Percentiles rank a stretch among this genome's conserved stretches.
Conservation (phyloP, 805 yeast species). For the Metschnikowia henanensis region DNA sequence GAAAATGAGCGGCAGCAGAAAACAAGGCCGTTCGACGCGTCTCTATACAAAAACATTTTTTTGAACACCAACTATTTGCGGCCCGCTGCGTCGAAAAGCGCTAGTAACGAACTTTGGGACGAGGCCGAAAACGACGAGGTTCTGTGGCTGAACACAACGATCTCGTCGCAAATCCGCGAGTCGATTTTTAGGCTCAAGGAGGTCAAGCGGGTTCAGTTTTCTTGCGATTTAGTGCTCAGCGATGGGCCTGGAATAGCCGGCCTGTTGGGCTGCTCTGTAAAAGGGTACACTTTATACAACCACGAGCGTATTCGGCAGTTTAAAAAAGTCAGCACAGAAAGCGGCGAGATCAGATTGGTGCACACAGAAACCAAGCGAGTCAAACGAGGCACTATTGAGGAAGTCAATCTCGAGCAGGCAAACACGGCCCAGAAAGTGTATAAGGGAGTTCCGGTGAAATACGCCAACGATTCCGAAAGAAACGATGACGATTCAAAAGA, state of each 20-base stretch:
- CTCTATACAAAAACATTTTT: conserved; percentile 56
- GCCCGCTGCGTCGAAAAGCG: conserved; percentile 5
- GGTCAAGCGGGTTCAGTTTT: conserved; percentile 60
- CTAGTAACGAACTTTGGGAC: conserved; percentile 20
- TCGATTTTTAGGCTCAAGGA: conserved; percentile 58
- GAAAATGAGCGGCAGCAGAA: conserved; percentile 10
- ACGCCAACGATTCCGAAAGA: conserved; percentile 3
- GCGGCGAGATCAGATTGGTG: conserved; percentile 52
- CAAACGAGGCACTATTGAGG: conserved; percentile 18
- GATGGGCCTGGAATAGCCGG: conserved; percentile 40
- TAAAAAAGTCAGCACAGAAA: conserved; percentile 53
- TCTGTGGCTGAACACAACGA: conserved; percentile 13
- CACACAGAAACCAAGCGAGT: conserved; percentile 22
- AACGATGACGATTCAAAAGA: conserved; percentile 9
- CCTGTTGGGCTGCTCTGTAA: conserved; percentile 57
- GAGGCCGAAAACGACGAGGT: background rate
- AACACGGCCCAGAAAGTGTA: conserved; percentile 20
- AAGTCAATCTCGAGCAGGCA: conserved; percentile 27
- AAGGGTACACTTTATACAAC: conserved; percentile 66
- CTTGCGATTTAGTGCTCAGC: conserved; percentile 58
- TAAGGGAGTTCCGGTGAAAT: conserved; percentile 25
- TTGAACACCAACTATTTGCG: conserved; percentile 46
- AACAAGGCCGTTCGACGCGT: conserved; percentile 32
- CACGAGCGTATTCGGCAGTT: conserved; percentile 53
- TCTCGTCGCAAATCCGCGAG: conserved; percentile 37